Percentiles rank a stretch among this genome's conserved stretches.
Conservation (phyloP, 129 eudicot species). For the Erigeron canadensis region DNA sequence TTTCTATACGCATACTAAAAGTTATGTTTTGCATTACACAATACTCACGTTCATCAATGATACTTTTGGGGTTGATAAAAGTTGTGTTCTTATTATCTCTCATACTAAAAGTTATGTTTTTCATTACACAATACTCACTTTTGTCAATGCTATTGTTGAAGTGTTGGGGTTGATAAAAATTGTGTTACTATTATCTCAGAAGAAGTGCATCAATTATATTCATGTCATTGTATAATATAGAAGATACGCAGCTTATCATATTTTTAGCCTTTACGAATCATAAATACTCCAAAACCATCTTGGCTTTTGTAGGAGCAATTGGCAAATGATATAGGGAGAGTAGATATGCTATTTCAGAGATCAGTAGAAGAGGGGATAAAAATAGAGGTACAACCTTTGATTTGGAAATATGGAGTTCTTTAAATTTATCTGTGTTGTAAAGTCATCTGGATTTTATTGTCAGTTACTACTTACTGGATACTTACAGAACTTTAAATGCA, state of each 20-base stretch:
- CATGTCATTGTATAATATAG: not conserved
- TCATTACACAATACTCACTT: not conserved
- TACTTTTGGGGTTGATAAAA: not conserved
- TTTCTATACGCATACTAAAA: not conserved
- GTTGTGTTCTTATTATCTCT: not conserved
- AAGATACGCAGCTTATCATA: not conserved
- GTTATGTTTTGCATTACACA: not conserved
- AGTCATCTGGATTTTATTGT: not conserved
- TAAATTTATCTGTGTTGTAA: not conserved
- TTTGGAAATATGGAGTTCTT: constrained; percentile 4
- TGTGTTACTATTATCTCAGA: not conserved
- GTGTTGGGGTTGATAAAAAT: not conserved
- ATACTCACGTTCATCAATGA: not conserved
- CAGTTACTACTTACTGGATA: not conserved
- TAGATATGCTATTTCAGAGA: constrained; percentile 76
- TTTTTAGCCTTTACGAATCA: not conserved
- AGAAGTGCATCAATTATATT: not conserved
- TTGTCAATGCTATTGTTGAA: not conserved
- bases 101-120: not conserved
- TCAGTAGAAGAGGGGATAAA: constrained; percentile 82
- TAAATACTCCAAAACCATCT: not conserved
- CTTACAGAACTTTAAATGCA: not conserved
- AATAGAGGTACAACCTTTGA: constrained; percentile 63
- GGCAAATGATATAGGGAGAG: constrained; percentile 76
- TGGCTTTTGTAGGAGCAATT: constrained; percentile 74